Conservation (phyloP, 2,329 filamentous ascomycete species). For the Emericellopsis atlantica region DNA sequence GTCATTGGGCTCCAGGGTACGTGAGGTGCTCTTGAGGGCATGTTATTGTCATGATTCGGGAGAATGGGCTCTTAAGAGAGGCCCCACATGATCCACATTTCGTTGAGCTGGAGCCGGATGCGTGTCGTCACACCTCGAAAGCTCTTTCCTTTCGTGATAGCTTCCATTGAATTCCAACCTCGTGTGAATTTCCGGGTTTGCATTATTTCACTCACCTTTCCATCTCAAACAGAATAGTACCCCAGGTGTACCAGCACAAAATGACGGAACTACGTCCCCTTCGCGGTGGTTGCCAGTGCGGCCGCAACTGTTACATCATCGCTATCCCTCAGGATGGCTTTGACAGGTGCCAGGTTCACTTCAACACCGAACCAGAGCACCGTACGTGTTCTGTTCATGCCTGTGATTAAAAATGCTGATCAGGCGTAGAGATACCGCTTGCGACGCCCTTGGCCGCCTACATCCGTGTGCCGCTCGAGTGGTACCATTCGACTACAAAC, state of each 20-base stretch:
- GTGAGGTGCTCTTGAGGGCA: too few species aligned
- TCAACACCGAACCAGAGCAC: slow-evolving; percentile 57
- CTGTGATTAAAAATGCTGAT: not conserved
- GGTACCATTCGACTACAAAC: slow-evolving; percentile 66
- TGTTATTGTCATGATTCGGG: too few species aligned
- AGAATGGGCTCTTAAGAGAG: too few species aligned
- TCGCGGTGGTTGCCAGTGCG: slow-evolving; percentile 71
- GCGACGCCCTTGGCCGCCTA: slow-evolving; percentile 67
- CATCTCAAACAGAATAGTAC: too few species aligned
- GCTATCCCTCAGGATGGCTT: slow-evolving; percentile 47
- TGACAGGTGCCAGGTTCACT: slow-evolving; percentile 55
- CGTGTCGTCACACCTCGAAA: too few species aligned
- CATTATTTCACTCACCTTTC: too few species aligned
- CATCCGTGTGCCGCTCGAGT: slow-evolving; percentile 68
- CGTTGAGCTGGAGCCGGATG: too few species aligned
- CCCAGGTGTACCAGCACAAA: not conserved
- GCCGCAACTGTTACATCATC: slow-evolving; percentile 72
- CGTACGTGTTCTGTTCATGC: slow-evolving; percentile 41
- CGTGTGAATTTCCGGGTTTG: not conserved
- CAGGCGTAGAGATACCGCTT: slow-evolving; percentile 44
- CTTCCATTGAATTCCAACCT: not conserved
- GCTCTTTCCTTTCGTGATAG: too few species aligned
- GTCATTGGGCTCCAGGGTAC: too few species aligned
- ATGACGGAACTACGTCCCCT: slow-evolving; percentile 44
- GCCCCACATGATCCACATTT: too few species aligned